Percentiles rank a stretch among this genome's conserved stretches.
Conservation (phyloP, 345 rosid genomes). For the Cardamine resedifolia region DNA sequence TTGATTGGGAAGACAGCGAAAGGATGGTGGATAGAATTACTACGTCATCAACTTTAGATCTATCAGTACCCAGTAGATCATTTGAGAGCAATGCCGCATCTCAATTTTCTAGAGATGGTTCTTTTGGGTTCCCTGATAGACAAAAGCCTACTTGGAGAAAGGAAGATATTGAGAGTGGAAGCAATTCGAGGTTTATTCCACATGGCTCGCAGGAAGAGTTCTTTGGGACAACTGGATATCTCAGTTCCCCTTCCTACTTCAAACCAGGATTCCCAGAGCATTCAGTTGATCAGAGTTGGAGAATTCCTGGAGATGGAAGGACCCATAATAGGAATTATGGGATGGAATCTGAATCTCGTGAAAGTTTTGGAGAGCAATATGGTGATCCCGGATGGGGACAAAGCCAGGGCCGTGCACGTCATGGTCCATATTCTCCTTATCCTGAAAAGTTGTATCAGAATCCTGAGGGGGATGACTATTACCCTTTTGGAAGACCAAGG, state of each 20-base stretch:
- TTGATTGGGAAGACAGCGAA: slow-evolving; percentile 92
- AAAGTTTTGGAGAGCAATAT: slow-evolving; percentile 60
- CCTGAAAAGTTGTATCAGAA: slow-evolving; percentile 61
- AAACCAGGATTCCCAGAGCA: slow-evolving; percentile 63
- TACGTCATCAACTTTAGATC: slow-evolving; percentile 70
- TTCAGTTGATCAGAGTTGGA: slow-evolving; percentile 72
- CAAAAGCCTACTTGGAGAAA: slow-evolving; percentile 76
- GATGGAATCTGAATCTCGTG: slow-evolving; percentile 68
- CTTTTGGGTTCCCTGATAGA: slow-evolving; percentile 55
- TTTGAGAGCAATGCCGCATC: slow-evolving; percentile 50
- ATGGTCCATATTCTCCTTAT: slow-evolving; percentile 54
- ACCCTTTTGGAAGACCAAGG: slow-evolving; percentile 75
- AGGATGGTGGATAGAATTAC: slow-evolving; percentile 91
- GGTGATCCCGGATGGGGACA: slow-evolving; percentile 75
- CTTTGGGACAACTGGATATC: slow-evolving; percentile 57
- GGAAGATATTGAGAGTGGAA: slow-evolving; percentile 66
- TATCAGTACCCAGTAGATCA: slow-evolving; percentile 53
- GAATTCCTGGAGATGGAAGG: slow-evolving; percentile 66
- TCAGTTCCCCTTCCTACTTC: slow-evolving; percentile 45
- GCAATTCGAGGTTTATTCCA: slow-evolving; percentile 45
- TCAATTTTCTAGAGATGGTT: slow-evolving; percentile 57
- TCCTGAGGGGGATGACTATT: slow-evolving; percentile 64
- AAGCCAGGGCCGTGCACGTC: slow-evolving; percentile 43
- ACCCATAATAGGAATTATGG: slow-evolving; percentile 57
- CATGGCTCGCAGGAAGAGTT: slow-evolving; percentile 64